These are phyloP conservation scores for Trypanosoma brucei DNA, from an alignment of 208 protist species.

Conservation along the genomic window DNA sequence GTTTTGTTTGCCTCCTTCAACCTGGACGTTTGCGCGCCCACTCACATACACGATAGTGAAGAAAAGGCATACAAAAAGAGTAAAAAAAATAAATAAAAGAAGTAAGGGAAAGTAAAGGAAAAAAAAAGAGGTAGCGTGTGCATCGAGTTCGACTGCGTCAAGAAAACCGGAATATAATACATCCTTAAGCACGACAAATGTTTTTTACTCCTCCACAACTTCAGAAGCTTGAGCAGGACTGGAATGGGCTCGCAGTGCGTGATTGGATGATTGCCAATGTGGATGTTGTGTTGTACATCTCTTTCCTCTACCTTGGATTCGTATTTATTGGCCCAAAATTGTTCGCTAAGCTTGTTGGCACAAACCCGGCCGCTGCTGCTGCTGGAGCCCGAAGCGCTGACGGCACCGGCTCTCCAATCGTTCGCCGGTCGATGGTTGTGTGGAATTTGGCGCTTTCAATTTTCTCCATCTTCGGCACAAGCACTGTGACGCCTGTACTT, in stretches of 20 bases:
- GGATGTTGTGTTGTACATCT: conserved; percentile 34
- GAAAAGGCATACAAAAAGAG: no score
- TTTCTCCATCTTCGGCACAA: conserved; percentile 40
- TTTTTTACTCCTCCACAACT: background rate
- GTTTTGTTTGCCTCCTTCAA: no score
- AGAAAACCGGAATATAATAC: no score
- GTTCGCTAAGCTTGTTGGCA: conserved; percentile 8
- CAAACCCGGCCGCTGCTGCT: background rate
- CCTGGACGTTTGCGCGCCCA: no score
- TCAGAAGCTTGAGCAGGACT: conserved; percentile 12
- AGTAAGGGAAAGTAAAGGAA: no score
- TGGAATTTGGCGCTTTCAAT: conserved; percentile 52
- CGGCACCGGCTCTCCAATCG: conserved; percentile 7
- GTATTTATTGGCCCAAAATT: conserved; percentile 22
- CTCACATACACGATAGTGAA: no score
- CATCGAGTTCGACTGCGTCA: no score
- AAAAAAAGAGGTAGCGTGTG: no score
- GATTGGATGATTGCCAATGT: conserved; percentile 39
- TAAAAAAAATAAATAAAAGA: no score
- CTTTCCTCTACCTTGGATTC: conserved; percentile 26
- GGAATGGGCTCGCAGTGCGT: conserved; percentile 28
- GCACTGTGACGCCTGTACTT: conserved; percentile 23
- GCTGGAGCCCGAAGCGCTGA: background rate
- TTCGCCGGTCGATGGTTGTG: conserved; percentile 23
- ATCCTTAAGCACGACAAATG: background rate